A percentile compares a stretch with the other conserved stretches of the same genome.
phyloP scores from a whole-genome alignment of 2,329 filamentous ascomycete genomes.

The Sarocladium oryzae region DNA sequence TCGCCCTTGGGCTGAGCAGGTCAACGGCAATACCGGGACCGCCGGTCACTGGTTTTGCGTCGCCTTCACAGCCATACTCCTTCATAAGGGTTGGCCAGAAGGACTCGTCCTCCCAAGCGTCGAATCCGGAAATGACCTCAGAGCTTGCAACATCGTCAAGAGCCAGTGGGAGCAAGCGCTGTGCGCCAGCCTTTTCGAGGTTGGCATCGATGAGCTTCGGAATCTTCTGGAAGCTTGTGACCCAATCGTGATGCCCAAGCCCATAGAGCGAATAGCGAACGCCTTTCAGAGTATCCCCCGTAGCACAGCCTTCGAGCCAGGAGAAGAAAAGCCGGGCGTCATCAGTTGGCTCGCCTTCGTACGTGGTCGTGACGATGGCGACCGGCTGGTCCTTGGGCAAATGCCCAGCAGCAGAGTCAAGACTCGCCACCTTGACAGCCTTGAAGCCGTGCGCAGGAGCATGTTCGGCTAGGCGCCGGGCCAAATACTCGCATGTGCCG shows the following conservation, averaged over 20 bases:
- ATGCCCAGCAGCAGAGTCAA: slow-evolving; percentile 19
- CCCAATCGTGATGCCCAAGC: slow-evolving; percentile 54
- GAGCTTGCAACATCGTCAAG: slow-evolving; percentile 53
- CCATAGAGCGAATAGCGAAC: slow-evolving; percentile 65
- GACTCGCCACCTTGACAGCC: slow-evolving; percentile 18
- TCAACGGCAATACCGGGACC: background rate
- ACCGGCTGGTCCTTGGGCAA: slow-evolving; percentile 53
- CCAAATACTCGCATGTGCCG: slow-evolving; percentile 66
- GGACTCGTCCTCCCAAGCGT: slow-evolving; percentile 55
- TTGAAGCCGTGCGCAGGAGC: slow-evolving; percentile 56
- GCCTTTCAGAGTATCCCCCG: slow-evolving; percentile 33
- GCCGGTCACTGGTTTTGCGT: background rate
- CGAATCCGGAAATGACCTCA: slow-evolving; percentile 62
- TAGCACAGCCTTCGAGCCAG: background rate
- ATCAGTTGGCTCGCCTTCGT: slow-evolving; percentile 68
- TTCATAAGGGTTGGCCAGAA: slow-evolving; percentile 36
- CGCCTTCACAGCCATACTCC: background rate
- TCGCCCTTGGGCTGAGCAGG: background rate
- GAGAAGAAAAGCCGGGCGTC: slow-evolving; percentile 59
- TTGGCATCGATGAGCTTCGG: slow-evolving; percentile 55
- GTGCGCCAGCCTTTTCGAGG: slow-evolving; percentile 31
- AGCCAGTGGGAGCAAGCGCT: slow-evolving; percentile 39
- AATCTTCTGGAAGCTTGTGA: slow-evolving; percentile 58
- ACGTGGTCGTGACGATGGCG: slow-evolving; percentile 59
- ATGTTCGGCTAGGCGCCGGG: slow-evolving; percentile 54